Conservation (phyloP, 352 stramenopile genomes). For the Phytophthora boehmeriae region DNA sequence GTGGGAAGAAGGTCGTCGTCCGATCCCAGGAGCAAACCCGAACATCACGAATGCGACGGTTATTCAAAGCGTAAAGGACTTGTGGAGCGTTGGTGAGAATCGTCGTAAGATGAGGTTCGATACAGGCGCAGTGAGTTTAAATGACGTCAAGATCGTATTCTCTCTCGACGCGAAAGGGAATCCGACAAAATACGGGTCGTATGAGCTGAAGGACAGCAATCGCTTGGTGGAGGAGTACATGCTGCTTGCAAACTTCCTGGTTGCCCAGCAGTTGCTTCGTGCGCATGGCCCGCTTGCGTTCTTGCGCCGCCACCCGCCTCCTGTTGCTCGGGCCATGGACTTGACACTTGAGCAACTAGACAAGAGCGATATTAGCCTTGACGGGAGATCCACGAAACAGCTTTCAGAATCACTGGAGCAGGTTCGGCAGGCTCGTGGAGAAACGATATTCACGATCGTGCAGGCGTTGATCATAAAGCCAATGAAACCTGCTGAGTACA, state of each 20-base stretch:
- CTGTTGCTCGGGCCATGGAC: constrained; percentile 58
- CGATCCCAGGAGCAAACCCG: constrained; percentile 45
- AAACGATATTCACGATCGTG: constrained; percentile 85
- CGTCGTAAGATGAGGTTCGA: constrained; percentile 88
- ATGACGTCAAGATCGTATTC: constrained; percentile 95
- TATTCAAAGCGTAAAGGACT: constrained; percentile 69
- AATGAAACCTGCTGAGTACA: constrained; percentile 96
- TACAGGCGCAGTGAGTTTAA: constrained; percentile 92
- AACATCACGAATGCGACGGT: constrained; percentile 59
- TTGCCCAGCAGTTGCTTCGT: constrained; percentile 95
- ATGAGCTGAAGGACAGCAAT: constrained; percentile 96
- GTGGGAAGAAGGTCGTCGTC: constrained; percentile 61
- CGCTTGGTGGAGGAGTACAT: constrained; percentile 98
- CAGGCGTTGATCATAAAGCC: constrained; percentile 94
- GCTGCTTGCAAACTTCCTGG: constrained; percentile 98
- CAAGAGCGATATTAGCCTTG: constrained; percentile 75
- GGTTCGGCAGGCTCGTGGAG: constrained; percentile 75
- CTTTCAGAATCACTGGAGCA: constrained; percentile 87
- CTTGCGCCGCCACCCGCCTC: constrained; percentile 89
- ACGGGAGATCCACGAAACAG: constrained; percentile 79
- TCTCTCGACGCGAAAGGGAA: constrained; percentile 92
- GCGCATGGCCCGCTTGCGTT: constrained; percentile 88
- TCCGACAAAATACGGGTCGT: constrained; percentile 86
- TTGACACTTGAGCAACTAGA: constrained; percentile 47
- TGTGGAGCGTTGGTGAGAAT: constrained; percentile 69